A percentile compares a stretch with the other conserved stretches of the same genome.
Conservation (phyloP, 129 eudicot species). For the Helichrysum umbraculigerum region DNA sequence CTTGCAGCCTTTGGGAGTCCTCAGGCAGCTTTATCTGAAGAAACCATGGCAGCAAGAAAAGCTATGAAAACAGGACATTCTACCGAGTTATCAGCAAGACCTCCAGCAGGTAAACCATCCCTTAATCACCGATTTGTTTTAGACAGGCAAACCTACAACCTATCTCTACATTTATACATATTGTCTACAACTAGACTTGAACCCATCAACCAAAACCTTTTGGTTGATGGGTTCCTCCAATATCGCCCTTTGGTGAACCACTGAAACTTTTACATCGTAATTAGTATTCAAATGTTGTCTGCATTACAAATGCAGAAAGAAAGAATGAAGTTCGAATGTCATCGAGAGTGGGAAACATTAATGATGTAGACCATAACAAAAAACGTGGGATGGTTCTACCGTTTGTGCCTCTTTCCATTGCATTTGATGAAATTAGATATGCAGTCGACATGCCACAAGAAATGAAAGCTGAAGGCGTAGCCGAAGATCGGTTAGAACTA, state of each 20-base stretch:
- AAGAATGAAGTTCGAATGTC: conserved; percentile 47
- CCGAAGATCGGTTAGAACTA: conserved; percentile 64
- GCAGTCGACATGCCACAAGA: conserved; percentile 93
- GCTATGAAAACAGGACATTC: conserved; percentile 40
- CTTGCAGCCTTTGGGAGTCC: conserved; percentile 74
- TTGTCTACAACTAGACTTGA: too few species aligned
- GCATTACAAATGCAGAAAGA: conserved; percentile 43
- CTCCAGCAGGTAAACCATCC: conserved; percentile 42
- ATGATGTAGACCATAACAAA: conserved; percentile 39
- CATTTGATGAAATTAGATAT: conserved; percentile 67
- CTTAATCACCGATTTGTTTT: not conserved
- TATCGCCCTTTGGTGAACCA: too few species aligned
- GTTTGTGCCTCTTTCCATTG: conserved; percentile 71
- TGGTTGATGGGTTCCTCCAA: too few species aligned
- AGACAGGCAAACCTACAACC: too few species aligned
- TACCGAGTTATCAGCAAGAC: conserved; percentile 44
- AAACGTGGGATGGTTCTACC: conserved; percentile 90
- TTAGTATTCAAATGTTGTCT: not conserved
- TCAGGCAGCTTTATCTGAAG: conserved; percentile 78
- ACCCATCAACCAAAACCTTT: too few species aligned
- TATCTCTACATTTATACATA: too few species aligned
- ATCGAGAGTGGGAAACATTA: conserved; percentile 40
- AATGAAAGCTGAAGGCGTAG: conserved; percentile 75
- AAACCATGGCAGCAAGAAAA: conserved; percentile 59
- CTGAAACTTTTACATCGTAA: not conserved